Base-by-base conservation (phyloP, 257 asterid genomes). In the Primulina tabacum region DNA sequence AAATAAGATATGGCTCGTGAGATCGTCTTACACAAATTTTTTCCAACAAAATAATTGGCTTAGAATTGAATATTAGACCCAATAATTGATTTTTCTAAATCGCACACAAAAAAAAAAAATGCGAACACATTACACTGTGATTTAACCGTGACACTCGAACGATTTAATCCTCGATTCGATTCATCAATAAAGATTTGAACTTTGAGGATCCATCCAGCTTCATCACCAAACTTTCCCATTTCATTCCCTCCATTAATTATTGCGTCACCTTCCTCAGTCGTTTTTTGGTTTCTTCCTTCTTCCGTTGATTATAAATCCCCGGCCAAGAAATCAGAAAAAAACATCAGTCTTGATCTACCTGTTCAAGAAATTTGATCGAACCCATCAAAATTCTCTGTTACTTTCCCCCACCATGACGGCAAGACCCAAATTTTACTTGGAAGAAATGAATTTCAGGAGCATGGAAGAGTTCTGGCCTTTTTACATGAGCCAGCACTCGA, bases 401-500 rank as follows among this genome's bases (percentile, higher is more conserved):
- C 16, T 47, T 16, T 43, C 12, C 47, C 16, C 33, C 33, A 30
- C 33, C 33, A 30, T 2, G 33, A 30, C 33, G 33, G 33, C 16
- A 38, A 9, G 47, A 9, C 14, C 47, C 14, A 14, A 43, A 0
- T 43, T 10, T 43, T 43, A 43, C 56, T 47, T 16, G 56, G 53
- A 47, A 14, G 56, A 14, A 9, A 43, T 16, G 18, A 47, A 16
- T 47, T 47, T 47, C 56, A 47, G 56, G 20, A 47, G 18, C 56
- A 47, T 47, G 20, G 56, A 47, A 47, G 56, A 47, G 56, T 47
- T 47, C 6, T 47, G 56, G 56, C 56, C 56, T 47, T 47, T 14
- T 16, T 47, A 47, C 56, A 47, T 47, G 56, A 94, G 78, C 74
- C 97, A 94, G 52, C 98, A 94, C 84, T 73, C 97, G 1, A 94